Evolutionary conservation across 2,329 filamentous ascomycete species (phyloP), one percentile per base, ranked within the genome.

Genomic region (Cytospora paraplurivora): DNA sequence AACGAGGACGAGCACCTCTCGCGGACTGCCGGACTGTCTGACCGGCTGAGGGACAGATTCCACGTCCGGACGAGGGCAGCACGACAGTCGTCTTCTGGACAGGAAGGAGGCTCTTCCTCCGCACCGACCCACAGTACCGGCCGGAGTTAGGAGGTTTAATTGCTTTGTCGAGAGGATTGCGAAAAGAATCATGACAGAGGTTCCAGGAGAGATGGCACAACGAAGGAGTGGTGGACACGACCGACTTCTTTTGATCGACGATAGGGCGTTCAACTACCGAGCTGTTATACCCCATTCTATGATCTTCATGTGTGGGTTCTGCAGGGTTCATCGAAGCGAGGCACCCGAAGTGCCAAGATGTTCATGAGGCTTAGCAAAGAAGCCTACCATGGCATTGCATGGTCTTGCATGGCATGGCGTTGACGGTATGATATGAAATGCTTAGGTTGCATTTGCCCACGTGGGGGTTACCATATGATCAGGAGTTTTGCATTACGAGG

Each of bases 41-140:
- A 79, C 51, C 80, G 80, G 58, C 72, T 87, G 51, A 78, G 80
- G 54, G 83, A 84, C 54, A 81, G 78, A 68, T 85, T 86, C 68
- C 79, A 79, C 51, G 78, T 85, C 62, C 78, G 79, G 49, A 83
- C 82, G 13, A 77, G 79, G 38, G 74, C 80, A 66, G 13, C 65
- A 59, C 53, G 62, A 53, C 53, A 38, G 41, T 27, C 55, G 32
- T n/a, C 55, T 17, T 21, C 62, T 58, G 61, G 63, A 54, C 51
- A 65, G 58, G 19, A 47, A 55, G 33, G 65, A 12, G 44, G 19
- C 47, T 33, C 50, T 27, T 60, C 61, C 11, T n/a, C 44, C n/a
- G 60, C 35, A 49, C 35, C 58, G 56, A 33, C 19, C 19, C 37
- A 21, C 49, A 62, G 60, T 58, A 58, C 59, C 15, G 55, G 53